Evolutionary conservation across 352 stramenopile species (phyloP).

Genomic region (Pythium oligandrum): DNA sequence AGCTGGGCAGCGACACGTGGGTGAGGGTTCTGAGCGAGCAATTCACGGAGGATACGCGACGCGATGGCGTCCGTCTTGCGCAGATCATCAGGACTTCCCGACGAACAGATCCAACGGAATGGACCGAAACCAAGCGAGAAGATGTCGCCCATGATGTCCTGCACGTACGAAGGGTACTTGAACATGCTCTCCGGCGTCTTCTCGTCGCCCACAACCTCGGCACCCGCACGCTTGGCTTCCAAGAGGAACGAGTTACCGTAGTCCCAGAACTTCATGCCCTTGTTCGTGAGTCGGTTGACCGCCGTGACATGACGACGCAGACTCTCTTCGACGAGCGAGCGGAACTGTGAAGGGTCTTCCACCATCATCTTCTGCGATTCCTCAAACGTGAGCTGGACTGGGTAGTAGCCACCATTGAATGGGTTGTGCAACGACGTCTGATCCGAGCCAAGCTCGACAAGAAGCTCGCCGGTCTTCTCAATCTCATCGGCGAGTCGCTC

Average conservation of each 20-base stretch:
- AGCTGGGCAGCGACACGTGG: slow-evolving; percentile 66
- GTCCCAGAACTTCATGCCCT: slow-evolving; percentile 88
- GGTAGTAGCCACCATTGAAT: slow-evolving; percentile 89
- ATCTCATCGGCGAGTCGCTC: slow-evolving; percentile 72
- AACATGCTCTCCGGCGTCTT: slow-evolving; percentile 60
- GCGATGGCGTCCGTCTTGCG: slow-evolving; percentile 77
- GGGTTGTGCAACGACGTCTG: slow-evolving; percentile 90
- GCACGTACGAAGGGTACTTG: slow-evolving; percentile 86
- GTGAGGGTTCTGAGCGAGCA: slow-evolving; percentile 41
- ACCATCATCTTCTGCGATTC: slow-evolving; percentile 82
- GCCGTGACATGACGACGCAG: slow-evolving; percentile 72
- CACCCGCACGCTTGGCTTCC: slow-evolving; percentile 75
- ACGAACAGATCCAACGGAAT: slow-evolving; percentile 89
- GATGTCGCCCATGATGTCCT: slow-evolving; percentile 91
- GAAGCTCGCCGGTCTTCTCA: slow-evolving; percentile 60
- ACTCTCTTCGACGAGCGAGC: slow-evolving; percentile 71
- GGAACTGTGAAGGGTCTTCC: slow-evolving; percentile 67
- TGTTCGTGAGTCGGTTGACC: slow-evolving; percentile 72
- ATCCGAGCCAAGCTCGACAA: slow-evolving; percentile 85
- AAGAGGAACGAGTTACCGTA: slow-evolving; percentile 90
- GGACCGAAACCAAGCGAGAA: slow-evolving; percentile 88
- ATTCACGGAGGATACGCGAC: slow-evolving; percentile 55
- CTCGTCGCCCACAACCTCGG: slow-evolving; percentile 59
- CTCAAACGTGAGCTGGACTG: slow-evolving; percentile 76
- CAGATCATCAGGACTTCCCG: slow-evolving; percentile 54